Base-by-base conservation (phyloP, 345 rosid species). In the Carallia pectinifolia region DNA sequence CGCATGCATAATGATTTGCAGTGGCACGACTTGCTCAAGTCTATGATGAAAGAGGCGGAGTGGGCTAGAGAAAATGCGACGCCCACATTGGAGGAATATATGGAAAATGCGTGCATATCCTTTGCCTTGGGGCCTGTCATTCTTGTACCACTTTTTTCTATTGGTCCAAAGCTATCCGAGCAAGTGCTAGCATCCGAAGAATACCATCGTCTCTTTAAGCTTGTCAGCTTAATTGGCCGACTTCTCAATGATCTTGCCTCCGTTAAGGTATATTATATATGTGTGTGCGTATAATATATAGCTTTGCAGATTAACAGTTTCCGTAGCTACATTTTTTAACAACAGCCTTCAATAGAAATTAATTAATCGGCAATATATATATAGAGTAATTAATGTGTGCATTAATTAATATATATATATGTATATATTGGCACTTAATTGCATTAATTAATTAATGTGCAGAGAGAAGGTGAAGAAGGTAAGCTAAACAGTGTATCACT, bases 401-500 rank as follows among this genome's bases (percentile, higher is more conserved):
- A 29, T 31, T 33, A n/a, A n/a, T n/a, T n/a, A 33, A n/a, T n/a
- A n/a, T n/a, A n/a, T n/a, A n/a, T n/a, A n/a, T n/a, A n/a, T n/a
- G n/a, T n/a, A n/a, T n/a, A 33, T 33, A 33, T 33, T 33, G 34
- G 34, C 34, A n/a, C n/a, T n/a, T n/a, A 33, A 33, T 1, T 47
- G 37, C 34, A 8, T 31, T 50, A 55, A n/a, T 40, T 18, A n/a
- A n/a, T n/a, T n/a, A n/a, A n/a, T n/a, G n/a, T 71, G 63, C 69
- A 71, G 75, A 64, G 69, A 56, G 75, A 71, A 71, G 15, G 56
- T 44, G 62, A 23, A 30, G 58, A 71, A 47, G 75, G 75, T 17
- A 71, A 71, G 44, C 50, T 71, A 31, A 71, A 64, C 19, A 71
- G 75, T 40, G 52, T 64, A 38, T 18, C 30, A 4, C 44, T 71